Conservation (phyloP, 306 rosid species). For the Medicago lupulina region DNA sequence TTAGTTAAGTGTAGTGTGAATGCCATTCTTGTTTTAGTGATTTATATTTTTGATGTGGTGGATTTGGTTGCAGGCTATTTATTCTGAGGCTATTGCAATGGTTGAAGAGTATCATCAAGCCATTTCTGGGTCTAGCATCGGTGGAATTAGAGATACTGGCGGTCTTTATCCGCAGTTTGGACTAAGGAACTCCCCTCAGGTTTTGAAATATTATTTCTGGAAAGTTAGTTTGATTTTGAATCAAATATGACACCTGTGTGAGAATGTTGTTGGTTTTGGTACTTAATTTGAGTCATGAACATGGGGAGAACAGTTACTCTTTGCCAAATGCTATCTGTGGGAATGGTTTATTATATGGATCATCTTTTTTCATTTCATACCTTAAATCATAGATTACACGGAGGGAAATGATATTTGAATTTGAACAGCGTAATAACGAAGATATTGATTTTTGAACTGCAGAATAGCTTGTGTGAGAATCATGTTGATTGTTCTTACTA, state of each 20-base stretch:
- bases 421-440: not conserved
- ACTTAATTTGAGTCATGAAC: not conserved
- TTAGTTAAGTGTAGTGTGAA: slow-evolving; percentile 30
- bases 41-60: slow-evolving; percentile 25
- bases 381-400: slow-evolving; percentile 23
- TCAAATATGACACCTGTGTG: not conserved
- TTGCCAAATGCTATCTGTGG: slow-evolving; percentile 10
- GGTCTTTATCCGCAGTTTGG: slow-evolving; percentile 70
- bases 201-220: slow-evolving; percentile 40
- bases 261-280: slow-evolving; percentile 15
- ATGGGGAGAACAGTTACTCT: not conserved
- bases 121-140: slow-evolving; percentile 62
- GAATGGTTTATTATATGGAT: not conserved
- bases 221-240: not conserved
- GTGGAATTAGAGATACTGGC: slow-evolving; percentile 70
- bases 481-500: not conserved
- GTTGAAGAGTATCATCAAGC: slow-evolving; percentile 91
- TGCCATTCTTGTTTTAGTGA: slow-evolving; percentile 34
- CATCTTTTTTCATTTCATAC: slow-evolving; percentile 6
- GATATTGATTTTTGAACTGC: not conserved
- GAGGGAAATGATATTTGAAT: not conserved
- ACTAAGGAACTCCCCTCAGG: slow-evolving; percentile 80
- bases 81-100: slow-evolving; percentile 86
- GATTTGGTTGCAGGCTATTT: slow-evolving; percentile 70
- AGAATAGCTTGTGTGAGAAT: not conserved